Evolutionary conservation across 345 rosid species (phyloP).

Genomic region (Eutrema yunnanense): DNA sequence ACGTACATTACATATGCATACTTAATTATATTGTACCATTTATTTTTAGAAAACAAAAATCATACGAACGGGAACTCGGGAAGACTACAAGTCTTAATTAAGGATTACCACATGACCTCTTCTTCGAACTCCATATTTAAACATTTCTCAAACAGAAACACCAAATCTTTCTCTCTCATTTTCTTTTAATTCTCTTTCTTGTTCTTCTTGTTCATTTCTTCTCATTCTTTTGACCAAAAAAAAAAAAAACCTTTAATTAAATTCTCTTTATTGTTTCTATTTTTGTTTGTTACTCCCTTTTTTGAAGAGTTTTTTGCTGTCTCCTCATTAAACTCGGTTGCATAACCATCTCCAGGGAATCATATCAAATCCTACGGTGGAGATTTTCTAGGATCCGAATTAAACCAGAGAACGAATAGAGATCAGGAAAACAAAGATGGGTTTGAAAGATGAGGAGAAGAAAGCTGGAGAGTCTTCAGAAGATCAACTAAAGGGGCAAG

Average conservation of each 20-base stretch:
- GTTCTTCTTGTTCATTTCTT: constrained; percentile 7
- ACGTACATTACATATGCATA: background rate
- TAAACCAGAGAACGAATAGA: constrained; percentile 1
- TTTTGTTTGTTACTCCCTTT: background rate
- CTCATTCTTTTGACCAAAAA: background rate
- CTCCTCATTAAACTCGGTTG: constrained; percentile 11
- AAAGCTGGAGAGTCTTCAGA: constrained; percentile 17
- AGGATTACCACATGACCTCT: constrained; percentile 23
- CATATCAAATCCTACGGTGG: background rate
- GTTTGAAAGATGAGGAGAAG: constrained; percentile 18
- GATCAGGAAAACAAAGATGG: constrained; percentile 19
- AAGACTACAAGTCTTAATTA: constrained; percentile 11
- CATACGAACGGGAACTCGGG: background rate
- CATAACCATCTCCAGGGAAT: background rate
- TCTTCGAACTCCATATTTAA: constrained; percentile 11
- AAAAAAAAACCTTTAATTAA: background rate
- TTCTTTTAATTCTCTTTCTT: background rate
- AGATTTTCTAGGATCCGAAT: background rate
- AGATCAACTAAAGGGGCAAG: background rate
- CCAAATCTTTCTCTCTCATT: background rate
- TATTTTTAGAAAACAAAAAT: background rate
- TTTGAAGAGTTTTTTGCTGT: background rate
- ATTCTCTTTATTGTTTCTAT: background rate
- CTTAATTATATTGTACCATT: background rate
- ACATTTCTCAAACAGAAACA: constrained; percentile 8